A percentile compares a stretch with the other conserved stretches of the same genome.
phyloP scores from a whole-genome alignment of 495 filamentous ascomycete species.

The Aspergillus mulundensis region DNA sequence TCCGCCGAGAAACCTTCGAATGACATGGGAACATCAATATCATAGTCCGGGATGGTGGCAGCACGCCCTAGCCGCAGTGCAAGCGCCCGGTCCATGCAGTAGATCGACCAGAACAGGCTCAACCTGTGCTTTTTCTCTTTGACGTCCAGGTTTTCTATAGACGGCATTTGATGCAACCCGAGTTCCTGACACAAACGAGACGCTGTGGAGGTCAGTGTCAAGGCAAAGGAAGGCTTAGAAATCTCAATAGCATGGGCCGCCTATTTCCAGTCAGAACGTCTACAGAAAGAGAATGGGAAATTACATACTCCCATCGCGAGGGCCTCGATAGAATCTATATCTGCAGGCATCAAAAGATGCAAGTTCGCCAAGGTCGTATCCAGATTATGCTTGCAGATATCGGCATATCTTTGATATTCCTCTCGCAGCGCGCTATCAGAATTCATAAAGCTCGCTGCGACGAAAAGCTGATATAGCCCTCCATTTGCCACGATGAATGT shows the following conservation, averaged over 20 bases:
- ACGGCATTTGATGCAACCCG: conserved; percentile 57
- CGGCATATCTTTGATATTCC: conserved; percentile 37
- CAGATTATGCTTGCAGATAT: conserved; percentile 52
- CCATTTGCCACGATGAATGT: conserved; percentile 55
- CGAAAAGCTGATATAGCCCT: conserved; percentile 54
- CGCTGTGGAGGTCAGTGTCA: conserved; percentile 55
- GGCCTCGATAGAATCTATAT: conserved; percentile 55
- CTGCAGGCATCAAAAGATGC: conserved; percentile 54
- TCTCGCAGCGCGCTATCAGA: conserved; percentile 24
- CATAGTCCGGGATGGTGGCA: conserved; percentile 58
- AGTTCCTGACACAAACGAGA: conserved; percentile 58
- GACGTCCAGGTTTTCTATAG: conserved; percentile 43
- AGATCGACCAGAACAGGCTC: conserved; percentile 59
- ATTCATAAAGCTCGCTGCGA: conserved; percentile 39
- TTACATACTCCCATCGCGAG: conserved; percentile 51
- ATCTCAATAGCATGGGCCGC: conserved; percentile 56
- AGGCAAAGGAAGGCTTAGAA: conserved; percentile 60
- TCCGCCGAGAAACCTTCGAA: conserved; percentile 23
- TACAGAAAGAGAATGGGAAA: background rate
- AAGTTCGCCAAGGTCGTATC: conserved; percentile 56
- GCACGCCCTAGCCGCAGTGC: conserved; percentile 62
- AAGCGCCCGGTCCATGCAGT: conserved; percentile 56
- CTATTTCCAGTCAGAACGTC: conserved; percentile 21
- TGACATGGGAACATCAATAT: conserved; percentile 50
- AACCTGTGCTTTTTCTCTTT: conserved; percentile 33